Conservation (phyloP, 2,329 filamentous ascomycete species). For the Juglanconis oblonga region DNA sequence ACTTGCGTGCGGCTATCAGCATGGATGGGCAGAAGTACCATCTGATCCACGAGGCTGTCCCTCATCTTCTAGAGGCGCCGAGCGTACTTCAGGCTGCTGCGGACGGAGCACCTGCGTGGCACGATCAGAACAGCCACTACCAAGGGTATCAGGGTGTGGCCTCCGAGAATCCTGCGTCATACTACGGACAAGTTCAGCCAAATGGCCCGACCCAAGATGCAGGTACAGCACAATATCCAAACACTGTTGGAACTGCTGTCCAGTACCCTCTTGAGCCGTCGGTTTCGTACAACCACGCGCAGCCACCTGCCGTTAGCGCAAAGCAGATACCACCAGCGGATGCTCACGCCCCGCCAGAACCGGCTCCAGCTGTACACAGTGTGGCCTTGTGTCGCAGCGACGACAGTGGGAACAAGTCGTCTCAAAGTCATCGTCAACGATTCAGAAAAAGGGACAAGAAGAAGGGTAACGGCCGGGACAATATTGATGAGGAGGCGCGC, state of each 20-base stretch:
- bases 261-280: background rate
- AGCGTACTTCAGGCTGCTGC: conserved; percentile 1
- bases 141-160: conserved; percentile 6
- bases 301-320: background rate
- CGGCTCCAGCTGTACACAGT: background rate
- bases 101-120: conserved; percentile 2
- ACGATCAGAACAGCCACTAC: conserved; percentile 7
- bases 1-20: conserved; percentile 26
- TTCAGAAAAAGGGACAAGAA: conserved; percentile 19
- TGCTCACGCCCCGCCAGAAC: background rate
- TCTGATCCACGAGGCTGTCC: conserved; percentile 38
- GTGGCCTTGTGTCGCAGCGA: background rate
- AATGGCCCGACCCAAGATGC: background rate
- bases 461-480: conserved; percentile 17
- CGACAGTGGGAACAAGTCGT: conserved; percentile 18
- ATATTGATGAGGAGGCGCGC: conserved; percentile 6
- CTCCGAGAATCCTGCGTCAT: background rate
- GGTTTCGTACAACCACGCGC: background rate
- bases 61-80: conserved; percentile 28
- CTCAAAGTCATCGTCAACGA: conserved; percentile 16
- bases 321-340: background rate
- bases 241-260: background rate
- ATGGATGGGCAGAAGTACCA: conserved; percentile 31
- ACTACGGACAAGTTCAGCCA: conserved; percentile 5
- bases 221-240: background rate